These are phyloP conservation scores for Solanum chilense DNA, from an alignment of 257 asterid genomes.

Conservation along the genomic window DNA sequence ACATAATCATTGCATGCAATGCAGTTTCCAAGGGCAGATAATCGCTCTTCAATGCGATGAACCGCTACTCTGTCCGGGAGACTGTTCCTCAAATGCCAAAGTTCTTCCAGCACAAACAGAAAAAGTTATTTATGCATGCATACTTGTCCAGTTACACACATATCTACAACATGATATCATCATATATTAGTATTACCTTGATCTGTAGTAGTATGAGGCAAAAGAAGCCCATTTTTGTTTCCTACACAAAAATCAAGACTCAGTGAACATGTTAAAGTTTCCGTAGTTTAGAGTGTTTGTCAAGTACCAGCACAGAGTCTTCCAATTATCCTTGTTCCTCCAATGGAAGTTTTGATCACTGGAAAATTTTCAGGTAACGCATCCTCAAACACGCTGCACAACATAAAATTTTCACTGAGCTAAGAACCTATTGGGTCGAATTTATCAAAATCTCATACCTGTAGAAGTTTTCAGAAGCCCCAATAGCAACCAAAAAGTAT, in stretches of 20 bases:
- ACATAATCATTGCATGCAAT: slow-evolving; percentile 81
- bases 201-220: slow-evolving; percentile 93
- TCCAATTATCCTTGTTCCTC: slow-evolving; percentile 86
- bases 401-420: background rate
- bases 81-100: slow-evolving; percentile 74
- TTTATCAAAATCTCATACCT: slow-evolving; percentile 16
- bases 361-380: slow-evolving; percentile 70
- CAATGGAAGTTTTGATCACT: slow-evolving; percentile 71
- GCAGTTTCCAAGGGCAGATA: slow-evolving; percentile 91
- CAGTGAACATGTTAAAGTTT: background rate
- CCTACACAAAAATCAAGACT: slow-evolving; percentile 26
- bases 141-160: background rate
- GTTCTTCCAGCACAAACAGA: slow-evolving; percentile 28
- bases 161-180: background rate
- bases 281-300: background rate
- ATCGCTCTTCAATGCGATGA: slow-evolving; percentile 84
- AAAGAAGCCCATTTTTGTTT: slow-evolving; percentile 81
- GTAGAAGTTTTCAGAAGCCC: slow-evolving; percentile 92
- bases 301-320: slow-evolving; percentile 73
- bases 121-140: background rate
- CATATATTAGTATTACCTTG: slow-evolving; percentile 42
- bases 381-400: slow-evolving; percentile 58
- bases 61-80: slow-evolving; percentile 80
- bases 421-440: too few relatives aligned
- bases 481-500: slow-evolving; percentile 79